These are phyloP conservation scores for Didymella sp. DNA, from an alignment of 2,329 filamentous ascomycete species.

Conservation along the genomic window DNA sequence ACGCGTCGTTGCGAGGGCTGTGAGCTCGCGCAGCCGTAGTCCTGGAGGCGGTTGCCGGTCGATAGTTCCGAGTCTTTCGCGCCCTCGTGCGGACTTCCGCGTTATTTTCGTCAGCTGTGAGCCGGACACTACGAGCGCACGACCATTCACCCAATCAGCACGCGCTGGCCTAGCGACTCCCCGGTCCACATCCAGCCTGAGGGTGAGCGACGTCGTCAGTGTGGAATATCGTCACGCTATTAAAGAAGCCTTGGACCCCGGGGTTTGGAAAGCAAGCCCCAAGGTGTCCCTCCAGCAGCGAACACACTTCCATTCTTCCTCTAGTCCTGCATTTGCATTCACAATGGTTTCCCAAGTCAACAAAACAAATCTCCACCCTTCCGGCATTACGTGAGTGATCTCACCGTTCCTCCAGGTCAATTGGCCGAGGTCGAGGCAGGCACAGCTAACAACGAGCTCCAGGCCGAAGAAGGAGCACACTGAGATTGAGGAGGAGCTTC, in stretches of 20 bases:
- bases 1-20: slow-evolving; percentile 7
- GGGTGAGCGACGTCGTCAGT: slow-evolving; percentile 39
- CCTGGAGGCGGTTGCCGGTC: slow-evolving; percentile 27
- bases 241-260: slow-evolving; percentile 49
- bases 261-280: slow-evolving; percentile 48
- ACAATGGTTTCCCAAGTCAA: slow-evolving; percentile 69
- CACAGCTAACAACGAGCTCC: slow-evolving; percentile 30
- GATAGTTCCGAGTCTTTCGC: slow-evolving; percentile 30
- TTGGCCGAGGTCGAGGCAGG: background rate
- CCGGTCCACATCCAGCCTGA: slow-evolving; percentile 35
- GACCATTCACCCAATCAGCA: slow-evolving; percentile 35
- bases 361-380: slow-evolving; percentile 89
- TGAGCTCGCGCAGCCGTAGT: slow-evolving; percentile 15
- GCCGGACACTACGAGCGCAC: slow-evolving; percentile 32
- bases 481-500: slow-evolving; percentile 95
- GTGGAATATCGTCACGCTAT: slow-evolving; percentile 41
- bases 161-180: slow-evolving; percentile 27
- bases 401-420: slow-evolving; percentile 10
- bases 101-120: slow-evolving; percentile 39
- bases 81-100: slow-evolving; percentile 30
- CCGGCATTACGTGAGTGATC: slow-evolving; percentile 81
- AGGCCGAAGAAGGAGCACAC: slow-evolving; percentile 90
- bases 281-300: slow-evolving; percentile 64
- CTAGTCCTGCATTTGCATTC: slow-evolving; percentile 52
- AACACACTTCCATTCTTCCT: slow-evolving; percentile 66